Evolutionary conservation across 2,329 filamentous ascomycete species (phyloP), one percentile per base, ranked within the genome.

Genomic region (Colletotrichum sp.): DNA sequence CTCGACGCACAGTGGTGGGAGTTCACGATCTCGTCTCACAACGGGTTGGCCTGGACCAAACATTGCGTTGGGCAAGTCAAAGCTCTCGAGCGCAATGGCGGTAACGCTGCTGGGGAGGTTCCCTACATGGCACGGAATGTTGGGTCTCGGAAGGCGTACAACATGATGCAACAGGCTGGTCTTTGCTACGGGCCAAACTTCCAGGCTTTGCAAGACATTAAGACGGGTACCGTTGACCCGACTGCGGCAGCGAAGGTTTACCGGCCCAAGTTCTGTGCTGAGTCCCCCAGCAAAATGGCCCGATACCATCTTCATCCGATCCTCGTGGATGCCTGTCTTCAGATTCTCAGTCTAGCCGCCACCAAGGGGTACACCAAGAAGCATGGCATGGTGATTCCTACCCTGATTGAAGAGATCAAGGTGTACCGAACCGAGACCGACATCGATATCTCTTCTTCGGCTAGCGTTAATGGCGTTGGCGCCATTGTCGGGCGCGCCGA

Each of bases 231-330:
- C 21, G 72, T 75, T 0, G 75, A 79, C 64, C 72, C 79, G 4
- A 7, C 76, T 3, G 80, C 81, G 3, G 77, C 79, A 5, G 82
- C 79, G 2, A 75, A 59, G 3, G 28, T 77, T 10, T 57, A 57
- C 24, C 52, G 52, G 10, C 52, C 52, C 52, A 57, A 57, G 52
- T 26, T 57, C 21, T 18, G 18, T 10, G 26, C 16, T 3, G 57
- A 60, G 57, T 18, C 26, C 24, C 24, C 26, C 5, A 30, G 63
- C 21, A 24, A 65, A n/a, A 30, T 26, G 32, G 26, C 26, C 7
- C 8, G 80, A 2, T 83, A 86, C 65, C 79, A 82, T 21, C 78
- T 87, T 26, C 86, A 88, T 63, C 86, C 86, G 0, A 80, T 81
- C 6, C 83, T 83, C 66, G 81, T 87, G 24, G 85, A 87, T 71